Conservation (phyloP, 2,329 filamentous ascomycete genomes). For the Xylariaceae sp. region DNA sequence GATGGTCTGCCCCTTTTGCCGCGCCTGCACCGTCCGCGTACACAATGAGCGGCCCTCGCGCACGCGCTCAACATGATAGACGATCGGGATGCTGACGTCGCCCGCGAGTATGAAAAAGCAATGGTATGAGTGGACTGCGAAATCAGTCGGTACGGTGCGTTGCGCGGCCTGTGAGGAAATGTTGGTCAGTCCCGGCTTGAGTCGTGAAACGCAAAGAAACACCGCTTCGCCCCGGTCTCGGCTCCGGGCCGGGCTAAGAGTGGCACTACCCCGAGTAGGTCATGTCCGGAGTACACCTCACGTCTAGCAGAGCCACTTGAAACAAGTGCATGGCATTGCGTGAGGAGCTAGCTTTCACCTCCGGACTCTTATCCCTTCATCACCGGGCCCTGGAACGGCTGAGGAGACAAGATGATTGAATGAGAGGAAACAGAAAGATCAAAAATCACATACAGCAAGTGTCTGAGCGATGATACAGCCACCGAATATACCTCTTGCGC, state of each 20-base stretch:
- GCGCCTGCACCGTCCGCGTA: slow-evolving; percentile 91
- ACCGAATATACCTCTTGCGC: slow-evolving; percentile 89
- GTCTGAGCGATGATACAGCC: slow-evolving; percentile 85
- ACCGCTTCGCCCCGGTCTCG: neutral
- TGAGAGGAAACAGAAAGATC: neutral
- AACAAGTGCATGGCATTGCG: neutral
- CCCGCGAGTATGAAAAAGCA: slow-evolving; percentile 97
- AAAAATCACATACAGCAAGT: slow-evolving; percentile 27
- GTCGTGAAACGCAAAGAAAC: neutral
- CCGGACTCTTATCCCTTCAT: neutral
- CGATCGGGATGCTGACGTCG: slow-evolving; percentile 74
- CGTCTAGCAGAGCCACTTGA: neutral
- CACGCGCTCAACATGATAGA: slow-evolving; percentile 93
- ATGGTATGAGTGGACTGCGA: slow-evolving; percentile 92
- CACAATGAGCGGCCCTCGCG: slow-evolving; percentile 85
- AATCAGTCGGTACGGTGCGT: slow-evolving; percentile 73
- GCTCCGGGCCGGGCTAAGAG: neutral
- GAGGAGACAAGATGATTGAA: neutral
- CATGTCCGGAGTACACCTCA: neutral
- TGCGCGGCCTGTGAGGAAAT: slow-evolving; percentile 62
- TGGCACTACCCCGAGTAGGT: neutral
- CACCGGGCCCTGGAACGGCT: neutral
- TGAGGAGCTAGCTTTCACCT: neutral
- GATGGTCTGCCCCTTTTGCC: slow-evolving; percentile 81
- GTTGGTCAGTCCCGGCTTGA: slow-evolving; percentile 3